phyloP scores from a whole-genome alignment of 2,329 filamentous ascomycete species.

The Aspergillus piperis region DNA sequence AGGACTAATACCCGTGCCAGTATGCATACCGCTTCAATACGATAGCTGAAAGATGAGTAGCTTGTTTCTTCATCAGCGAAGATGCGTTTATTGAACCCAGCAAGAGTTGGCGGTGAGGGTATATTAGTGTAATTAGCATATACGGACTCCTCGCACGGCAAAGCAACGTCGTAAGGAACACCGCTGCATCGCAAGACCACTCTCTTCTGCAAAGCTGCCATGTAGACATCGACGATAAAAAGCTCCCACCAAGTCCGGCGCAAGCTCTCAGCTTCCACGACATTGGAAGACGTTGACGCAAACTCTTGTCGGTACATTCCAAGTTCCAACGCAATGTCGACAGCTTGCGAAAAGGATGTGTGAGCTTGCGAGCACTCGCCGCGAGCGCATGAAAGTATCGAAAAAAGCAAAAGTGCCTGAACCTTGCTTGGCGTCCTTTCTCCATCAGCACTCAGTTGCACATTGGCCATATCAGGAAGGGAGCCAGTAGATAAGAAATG shows the following conservation, averaged over 20 bases:
- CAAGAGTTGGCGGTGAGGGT: slow-evolving; percentile 60
- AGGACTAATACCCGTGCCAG: slow-evolving; percentile 68
- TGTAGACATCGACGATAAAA: slow-evolving; percentile 75
- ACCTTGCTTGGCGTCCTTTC: slow-evolving; percentile 37
- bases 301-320: slow-evolving; percentile 72
- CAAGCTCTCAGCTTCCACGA: slow-evolving; percentile 75
- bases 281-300: slow-evolving; percentile 28
- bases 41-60: slow-evolving; percentile 82
- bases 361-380: slow-evolving; percentile 37
- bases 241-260: slow-evolving; percentile 86
- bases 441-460: background rate
- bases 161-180: slow-evolving; percentile 64
- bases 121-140: slow-evolving; percentile 52
- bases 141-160: slow-evolving; percentile 77
- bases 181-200: slow-evolving; percentile 66
- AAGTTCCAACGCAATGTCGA: slow-evolving; percentile 70
- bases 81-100: slow-evolving; percentile 59
- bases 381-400: slow-evolving; percentile 38
- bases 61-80: slow-evolving; percentile 60
- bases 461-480: slow-evolving; percentile 20
- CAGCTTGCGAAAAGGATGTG: slow-evolving; percentile 59
- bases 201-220: slow-evolving; percentile 63
- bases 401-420: slow-evolving; percentile 40
- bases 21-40: slow-evolving; percentile 75
- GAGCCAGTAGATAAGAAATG: slow-evolving; percentile 45